A percentile compares a stretch with the other conserved stretches of the same genome.
phyloP scores from a whole-genome alignment of 768 basidiomycete genomes.

The Astraeus odoratus region DNA sequence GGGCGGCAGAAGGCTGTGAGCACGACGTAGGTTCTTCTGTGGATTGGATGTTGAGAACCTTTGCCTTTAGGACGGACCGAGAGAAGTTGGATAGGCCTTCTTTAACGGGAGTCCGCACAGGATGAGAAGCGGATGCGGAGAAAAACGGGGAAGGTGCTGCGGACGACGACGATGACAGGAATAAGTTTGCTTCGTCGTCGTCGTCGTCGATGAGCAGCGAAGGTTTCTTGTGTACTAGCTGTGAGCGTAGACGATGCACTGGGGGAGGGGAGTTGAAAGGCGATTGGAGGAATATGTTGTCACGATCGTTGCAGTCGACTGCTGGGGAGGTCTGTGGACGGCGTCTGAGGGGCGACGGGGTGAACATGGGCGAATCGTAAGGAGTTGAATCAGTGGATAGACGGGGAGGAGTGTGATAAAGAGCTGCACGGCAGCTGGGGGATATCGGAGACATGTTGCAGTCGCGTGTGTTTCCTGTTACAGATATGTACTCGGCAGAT shows the following conservation, averaged over 20 bases:
- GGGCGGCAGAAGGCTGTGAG: constrained; percentile 18
- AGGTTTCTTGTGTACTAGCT: constrained; percentile 30
- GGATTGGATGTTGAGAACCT: constrained; percentile 21
- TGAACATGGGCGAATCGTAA: constrained; percentile 54
- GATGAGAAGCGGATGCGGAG: constrained; percentile 37
- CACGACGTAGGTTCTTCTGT: constrained; percentile 4
- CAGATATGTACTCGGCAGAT: constrained; percentile 29
- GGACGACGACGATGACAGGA: constrained; percentile 45
- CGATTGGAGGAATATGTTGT: constrained; percentile 48
- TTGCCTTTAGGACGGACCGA: constrained; percentile 36
- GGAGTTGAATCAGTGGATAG: constrained; percentile 24
- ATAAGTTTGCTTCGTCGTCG: constrained; percentile 53
- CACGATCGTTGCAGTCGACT: constrained; percentile 28
- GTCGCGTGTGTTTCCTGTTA: constrained; percentile 26
- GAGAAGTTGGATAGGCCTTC: constrained; percentile 32
- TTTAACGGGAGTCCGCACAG: constrained; percentile 59
- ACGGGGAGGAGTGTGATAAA: constrained; percentile 30
- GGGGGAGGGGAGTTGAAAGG: constrained; percentile 42
- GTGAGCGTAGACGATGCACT: constrained; percentile 37
- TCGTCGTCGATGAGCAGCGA: constrained; percentile 40
- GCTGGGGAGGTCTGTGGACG: constrained; percentile 30
- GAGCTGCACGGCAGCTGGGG: constrained; percentile 26
- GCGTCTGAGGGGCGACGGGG: constrained; percentile 58
- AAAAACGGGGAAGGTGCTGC: constrained; percentile 35
- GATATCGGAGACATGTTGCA: constrained; percentile 26